Evolutionary conservation across 2,329 filamentous ascomycete genomes (phyloP).

Genomic region (Penicillium sp.): DNA sequence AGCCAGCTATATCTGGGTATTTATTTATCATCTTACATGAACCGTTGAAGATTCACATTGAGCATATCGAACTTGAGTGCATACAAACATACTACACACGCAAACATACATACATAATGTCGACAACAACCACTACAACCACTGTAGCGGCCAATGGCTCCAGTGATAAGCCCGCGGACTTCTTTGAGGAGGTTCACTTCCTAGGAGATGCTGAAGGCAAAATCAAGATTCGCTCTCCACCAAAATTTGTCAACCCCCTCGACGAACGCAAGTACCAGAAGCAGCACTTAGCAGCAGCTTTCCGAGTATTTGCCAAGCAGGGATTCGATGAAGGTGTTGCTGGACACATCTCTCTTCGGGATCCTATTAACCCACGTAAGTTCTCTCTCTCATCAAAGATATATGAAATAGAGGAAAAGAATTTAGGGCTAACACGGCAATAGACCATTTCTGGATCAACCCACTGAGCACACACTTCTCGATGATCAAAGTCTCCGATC

Average conservation of each 20-base stretch:
- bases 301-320: slow-evolving; percentile 46
- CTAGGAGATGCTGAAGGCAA: slow-evolving; percentile 16
- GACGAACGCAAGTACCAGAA: slow-evolving; percentile 35
- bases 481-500: slow-evolving; percentile 39
- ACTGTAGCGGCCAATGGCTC: background rate
- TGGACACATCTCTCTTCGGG: slow-evolving; percentile 44
- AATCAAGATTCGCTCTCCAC: slow-evolving; percentile 10
- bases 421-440: background rate
- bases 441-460: slow-evolving; percentile 35
- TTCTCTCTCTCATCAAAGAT: background rate
- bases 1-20: background rate
- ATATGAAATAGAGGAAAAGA: background rate
- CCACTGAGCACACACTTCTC: slow-evolving; percentile 45
- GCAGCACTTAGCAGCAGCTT: slow-evolving; percentile 46
- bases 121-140: background rate
- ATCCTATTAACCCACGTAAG: slow-evolving; percentile 3
- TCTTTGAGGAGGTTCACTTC: slow-evolving; percentile 16
- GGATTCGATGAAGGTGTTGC: slow-evolving; percentile 47
- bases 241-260: slow-evolving; percentile 28
- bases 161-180: background rate
- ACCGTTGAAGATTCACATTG: background rate
- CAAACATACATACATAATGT: background rate
- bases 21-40: background rate
- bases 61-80: background rate
- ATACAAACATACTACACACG: background rate